phyloP scores from a whole-genome alignment of 2,329 filamentous ascomycete genomes.

The Fusarium aywerte region DNA sequence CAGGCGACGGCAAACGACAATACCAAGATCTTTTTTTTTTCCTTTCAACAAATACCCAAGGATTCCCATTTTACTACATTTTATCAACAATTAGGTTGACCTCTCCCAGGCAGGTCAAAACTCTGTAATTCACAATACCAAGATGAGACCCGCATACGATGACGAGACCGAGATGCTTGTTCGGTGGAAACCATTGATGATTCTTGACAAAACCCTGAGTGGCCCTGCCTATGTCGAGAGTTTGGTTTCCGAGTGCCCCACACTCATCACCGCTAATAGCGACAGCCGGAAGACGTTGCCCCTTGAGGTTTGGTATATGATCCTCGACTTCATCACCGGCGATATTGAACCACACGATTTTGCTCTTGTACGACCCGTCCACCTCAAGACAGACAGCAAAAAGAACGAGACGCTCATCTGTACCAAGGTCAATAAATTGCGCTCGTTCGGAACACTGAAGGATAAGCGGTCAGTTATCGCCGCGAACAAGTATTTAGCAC shows the following conservation, averaged over 20 bases:
- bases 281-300: background rate
- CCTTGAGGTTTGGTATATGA: background rate
- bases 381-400: accelerated
- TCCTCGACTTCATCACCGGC: background rate
- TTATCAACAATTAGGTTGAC: too few relatives aligned
- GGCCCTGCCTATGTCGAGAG: background rate
- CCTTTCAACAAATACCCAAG: too few relatives aligned
- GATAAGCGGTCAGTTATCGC: accelerated
- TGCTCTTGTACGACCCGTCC: background rate
- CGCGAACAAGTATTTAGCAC: background rate
- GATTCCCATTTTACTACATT: too few relatives aligned
- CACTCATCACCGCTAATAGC: background rate
- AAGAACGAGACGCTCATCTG: background rate
- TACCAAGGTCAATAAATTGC: background rate
- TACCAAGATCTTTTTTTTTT: too few relatives aligned
- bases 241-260: background rate
- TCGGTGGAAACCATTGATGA: background rate
- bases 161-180: background rate
- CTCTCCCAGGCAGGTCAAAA: too few relatives aligned
- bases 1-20: background rate
- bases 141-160: background rate
- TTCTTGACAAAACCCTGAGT: background rate
- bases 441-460: background rate
- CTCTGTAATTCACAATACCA: too few relatives aligned
- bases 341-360: accelerated